phyloP scores from a whole-genome alignment of 1,139 yeast species.

The Yamadazyma atmosphaerica region DNA sequence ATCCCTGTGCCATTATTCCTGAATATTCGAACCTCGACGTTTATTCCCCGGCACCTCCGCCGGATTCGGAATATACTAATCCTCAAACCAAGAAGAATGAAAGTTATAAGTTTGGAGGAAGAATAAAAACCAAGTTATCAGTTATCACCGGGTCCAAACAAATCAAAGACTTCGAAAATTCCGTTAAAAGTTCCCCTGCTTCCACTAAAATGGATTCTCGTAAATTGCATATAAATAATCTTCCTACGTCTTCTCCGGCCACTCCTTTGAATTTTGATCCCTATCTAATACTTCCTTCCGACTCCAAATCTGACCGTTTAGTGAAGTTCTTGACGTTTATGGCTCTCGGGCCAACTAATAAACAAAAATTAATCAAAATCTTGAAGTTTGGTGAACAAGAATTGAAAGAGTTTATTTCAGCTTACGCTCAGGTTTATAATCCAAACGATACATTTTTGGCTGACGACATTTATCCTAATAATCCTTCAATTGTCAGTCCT shows the following conservation, averaged over 20 bases:
- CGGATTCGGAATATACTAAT: not conserved
- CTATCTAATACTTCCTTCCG: slow-evolving; percentile 21
- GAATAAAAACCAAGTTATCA: slow-evolving; percentile 32
- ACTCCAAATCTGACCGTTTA: slow-evolving; percentile 20
- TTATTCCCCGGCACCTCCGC: slow-evolving; percentile 16
- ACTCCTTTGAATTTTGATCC: slow-evolving; percentile 18
- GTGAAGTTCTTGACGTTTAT: slow-evolving; percentile 33
- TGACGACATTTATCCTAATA: slow-evolving; percentile 34
- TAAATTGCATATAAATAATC: not conserved
- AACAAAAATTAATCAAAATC: slow-evolving; percentile 13
- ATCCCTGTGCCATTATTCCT: slow-evolving; percentile 35
- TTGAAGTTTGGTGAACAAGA: slow-evolving; percentile 11
- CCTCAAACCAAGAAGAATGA: slow-evolving; percentile 1
- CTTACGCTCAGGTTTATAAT: slow-evolving; percentile 27
- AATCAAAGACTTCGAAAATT: slow-evolving; percentile 2
- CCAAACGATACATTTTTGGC: slow-evolving; percentile 33
- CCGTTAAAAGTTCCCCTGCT: not conserved
- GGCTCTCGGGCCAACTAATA: slow-evolving; percentile 42
- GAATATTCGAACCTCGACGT: slow-evolving; percentile 41
- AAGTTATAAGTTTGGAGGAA: slow-evolving; percentile 25
- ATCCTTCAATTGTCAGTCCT: slow-evolving; percentile 6
- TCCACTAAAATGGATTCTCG: not conserved
- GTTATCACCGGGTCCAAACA: slow-evolving; percentile 19
- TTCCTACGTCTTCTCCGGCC: slow-evolving; percentile 10
- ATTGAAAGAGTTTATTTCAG: slow-evolving; percentile 9